Percentiles rank a stretch among this genome's conserved stretches.
Evolutionary conservation across 768 basidiomycete genomes (phyloP).

Genomic region (Cantharellus anzutake): DNA sequence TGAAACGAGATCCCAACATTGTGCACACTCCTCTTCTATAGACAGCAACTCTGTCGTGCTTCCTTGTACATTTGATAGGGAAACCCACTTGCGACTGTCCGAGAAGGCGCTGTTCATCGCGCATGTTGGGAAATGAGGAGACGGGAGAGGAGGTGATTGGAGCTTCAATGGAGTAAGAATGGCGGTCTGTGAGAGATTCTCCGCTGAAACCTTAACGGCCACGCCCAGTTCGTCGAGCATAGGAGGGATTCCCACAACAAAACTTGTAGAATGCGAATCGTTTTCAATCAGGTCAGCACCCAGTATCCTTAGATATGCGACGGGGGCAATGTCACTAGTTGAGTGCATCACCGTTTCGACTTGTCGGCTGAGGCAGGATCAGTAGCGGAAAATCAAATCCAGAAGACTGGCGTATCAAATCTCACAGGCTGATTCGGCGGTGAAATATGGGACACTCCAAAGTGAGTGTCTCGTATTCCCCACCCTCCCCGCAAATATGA

Average conservation of each 20-base stretch:
- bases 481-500: constrained; percentile 94
- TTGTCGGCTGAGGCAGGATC: constrained; percentile 27
- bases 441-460: constrained; percentile 83
- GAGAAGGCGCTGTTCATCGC: background rate
- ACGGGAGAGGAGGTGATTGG: background rate
- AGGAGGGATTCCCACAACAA: constrained; percentile 22
- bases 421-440: constrained; percentile 48
- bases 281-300: constrained; percentile 46
- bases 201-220: background rate
- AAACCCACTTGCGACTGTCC: background rate
- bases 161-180: background rate
- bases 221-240: constrained; percentile 18
- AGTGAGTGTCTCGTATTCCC: constrained; percentile 92
- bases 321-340: constrained; percentile 69
- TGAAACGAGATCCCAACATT: constrained; percentile 45
- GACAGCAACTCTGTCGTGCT: background rate
- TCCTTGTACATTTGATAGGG: background rate
- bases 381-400: background rate
- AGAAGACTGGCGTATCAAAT: background rate
- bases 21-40: constrained; percentile 49
- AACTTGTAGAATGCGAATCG: background rate
- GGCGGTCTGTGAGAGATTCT: background rate
- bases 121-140: background rate
- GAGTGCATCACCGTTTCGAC: constrained; percentile 59
- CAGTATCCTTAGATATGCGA: constrained; percentile 77